Evolutionary conservation across 2,329 filamentous ascomycete species (phyloP).

Genomic region (Macrophomina phaseolina): DNA sequence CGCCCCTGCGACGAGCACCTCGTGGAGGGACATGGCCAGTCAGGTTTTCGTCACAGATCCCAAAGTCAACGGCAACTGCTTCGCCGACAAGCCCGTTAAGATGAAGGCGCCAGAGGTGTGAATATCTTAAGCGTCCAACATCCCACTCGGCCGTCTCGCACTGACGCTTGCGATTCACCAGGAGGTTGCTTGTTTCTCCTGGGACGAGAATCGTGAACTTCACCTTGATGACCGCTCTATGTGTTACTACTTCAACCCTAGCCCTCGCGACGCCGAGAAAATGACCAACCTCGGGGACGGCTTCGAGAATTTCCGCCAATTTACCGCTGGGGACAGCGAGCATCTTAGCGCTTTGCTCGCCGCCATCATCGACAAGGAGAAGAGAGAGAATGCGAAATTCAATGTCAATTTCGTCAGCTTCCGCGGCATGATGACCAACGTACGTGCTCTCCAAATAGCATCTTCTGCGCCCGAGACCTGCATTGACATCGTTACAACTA

Average conservation of each 20-base stretch:
- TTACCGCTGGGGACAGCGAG: slow-evolving; percentile 82
- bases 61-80: not conserved
- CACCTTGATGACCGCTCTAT: slow-evolving; percentile 78
- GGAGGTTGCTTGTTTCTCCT: slow-evolving; percentile 93
- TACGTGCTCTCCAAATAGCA: slow-evolving; percentile 45
- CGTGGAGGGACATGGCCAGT: too few relatives aligned
- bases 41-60: not conserved
- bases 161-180: not conserved
- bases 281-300: slow-evolving; percentile 75
- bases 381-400: slow-evolving; percentile 68
- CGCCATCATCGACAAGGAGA: slow-evolving; percentile 76
- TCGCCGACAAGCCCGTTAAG: not conserved
- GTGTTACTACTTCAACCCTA: slow-evolving; percentile 81
- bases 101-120: not conserved
- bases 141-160: not conserved
- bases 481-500: not conserved
- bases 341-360: slow-evolving; percentile 84
- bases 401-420: slow-evolving; percentile 87
- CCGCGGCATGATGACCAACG: slow-evolving; percentile 99
- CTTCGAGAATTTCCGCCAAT: slow-evolving; percentile 80
- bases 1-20: too few relatives aligned
- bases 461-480: not conserved
- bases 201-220: slow-evolving; percentile 81
- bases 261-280: slow-evolving; percentile 57
- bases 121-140: not conserved